Conservation (phyloP, 768 basidiomycete genomes). For the Serendipita indica region DNA sequence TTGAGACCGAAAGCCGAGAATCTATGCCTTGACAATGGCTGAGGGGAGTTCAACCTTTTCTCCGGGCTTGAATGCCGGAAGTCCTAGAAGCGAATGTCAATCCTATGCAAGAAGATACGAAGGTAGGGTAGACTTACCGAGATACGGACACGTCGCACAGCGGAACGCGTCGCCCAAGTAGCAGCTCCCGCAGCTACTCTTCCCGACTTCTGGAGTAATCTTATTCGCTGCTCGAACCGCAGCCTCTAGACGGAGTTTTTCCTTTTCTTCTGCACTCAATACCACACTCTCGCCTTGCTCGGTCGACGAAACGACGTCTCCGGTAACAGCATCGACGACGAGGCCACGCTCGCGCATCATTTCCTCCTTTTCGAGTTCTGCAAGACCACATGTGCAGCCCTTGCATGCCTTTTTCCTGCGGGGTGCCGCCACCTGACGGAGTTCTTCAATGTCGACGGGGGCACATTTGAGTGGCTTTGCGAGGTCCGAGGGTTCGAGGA, state of each 20-base stretch:
- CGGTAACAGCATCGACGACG: constrained; percentile 47
- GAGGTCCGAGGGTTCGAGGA: constrained; percentile 28
- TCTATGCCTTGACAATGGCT: neutral
- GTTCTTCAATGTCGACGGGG: constrained; percentile 16
- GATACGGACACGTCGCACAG: constrained; percentile 90
- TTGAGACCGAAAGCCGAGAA: too few relatives aligned
- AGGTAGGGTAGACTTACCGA: constrained; percentile 49
- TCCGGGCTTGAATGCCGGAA: constrained; percentile 95
- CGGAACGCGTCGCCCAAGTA: constrained; percentile 96
- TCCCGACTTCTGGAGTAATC: constrained; percentile 31
- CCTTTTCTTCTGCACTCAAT: constrained; percentile 36
- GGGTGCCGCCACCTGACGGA: constrained; percentile 26
- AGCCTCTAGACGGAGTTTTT: constrained; percentile 32
- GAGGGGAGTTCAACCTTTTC: constrained; percentile 63
- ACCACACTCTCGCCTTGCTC: constrained; percentile 15
- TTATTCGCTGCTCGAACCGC: constrained; percentile 64
- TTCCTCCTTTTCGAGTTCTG: constrained; percentile 85
- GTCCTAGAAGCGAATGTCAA: constrained; percentile 38
- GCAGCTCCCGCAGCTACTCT: constrained; percentile 94
- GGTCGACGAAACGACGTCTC: constrained; percentile 40
- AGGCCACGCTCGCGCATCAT: constrained; percentile 46
- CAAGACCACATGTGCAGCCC: constrained; percentile 89
- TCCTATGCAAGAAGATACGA: neutral
- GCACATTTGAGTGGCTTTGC: constrained; percentile 24
- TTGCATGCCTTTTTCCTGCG: constrained; percentile 88